These are phyloP conservation scores for Ormosia semicastrata DNA, from an alignment of 306 rosid species.

Conservation along the genomic window DNA sequence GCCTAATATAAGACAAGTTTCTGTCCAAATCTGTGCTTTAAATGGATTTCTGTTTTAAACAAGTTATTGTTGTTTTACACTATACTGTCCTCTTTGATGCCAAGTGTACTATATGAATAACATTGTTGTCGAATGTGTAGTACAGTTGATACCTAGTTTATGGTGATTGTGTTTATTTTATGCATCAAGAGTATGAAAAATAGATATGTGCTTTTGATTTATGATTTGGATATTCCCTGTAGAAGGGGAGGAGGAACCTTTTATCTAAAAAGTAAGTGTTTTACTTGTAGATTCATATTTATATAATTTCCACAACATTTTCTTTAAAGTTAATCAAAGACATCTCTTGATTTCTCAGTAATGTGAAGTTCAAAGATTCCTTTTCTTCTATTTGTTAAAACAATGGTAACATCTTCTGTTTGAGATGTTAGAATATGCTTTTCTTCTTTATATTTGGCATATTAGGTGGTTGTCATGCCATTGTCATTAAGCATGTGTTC, in stretches of 20 bases:
- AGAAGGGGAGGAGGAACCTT: neutral
- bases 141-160: neutral
- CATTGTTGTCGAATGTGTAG: neutral
- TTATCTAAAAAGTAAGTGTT: neutral
- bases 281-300: neutral
- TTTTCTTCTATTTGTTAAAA: neutral
- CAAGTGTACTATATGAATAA: neutral
- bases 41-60: neutral
- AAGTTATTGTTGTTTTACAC: neutral
- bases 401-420: neutral
- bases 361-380: neutral
- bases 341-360: neutral
- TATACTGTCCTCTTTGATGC: neutral
- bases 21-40: neutral
- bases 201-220: neutral
- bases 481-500: neutral
- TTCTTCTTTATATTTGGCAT: neutral
- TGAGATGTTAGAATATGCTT: neutral
- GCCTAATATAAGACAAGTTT: neutral
- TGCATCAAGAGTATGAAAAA: neutral
- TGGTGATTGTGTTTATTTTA: too few species aligned
- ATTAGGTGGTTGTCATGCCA: constrained; percentile 1
- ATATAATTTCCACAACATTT: neutral
- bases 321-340: neutral
- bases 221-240: neutral